A percentile compares a stretch with the other conserved stretches of the same genome.
Conservation (phyloP, 371 early-diverging fungal genomes). For the Mucor sp. region DNA sequence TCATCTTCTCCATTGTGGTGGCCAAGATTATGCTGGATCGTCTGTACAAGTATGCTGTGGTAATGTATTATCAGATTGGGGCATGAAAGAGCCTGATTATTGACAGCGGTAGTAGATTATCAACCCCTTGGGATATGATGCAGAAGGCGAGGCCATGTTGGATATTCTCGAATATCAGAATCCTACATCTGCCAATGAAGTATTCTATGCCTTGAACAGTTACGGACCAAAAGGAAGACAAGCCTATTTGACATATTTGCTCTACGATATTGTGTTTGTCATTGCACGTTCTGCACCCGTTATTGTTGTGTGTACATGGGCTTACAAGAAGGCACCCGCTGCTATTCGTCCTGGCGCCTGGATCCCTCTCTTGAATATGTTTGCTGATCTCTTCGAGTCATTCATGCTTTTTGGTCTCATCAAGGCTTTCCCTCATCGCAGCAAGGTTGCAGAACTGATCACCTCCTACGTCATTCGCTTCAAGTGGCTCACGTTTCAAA, state of each 20-base stretch:
- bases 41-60: constrained; percentile 42
- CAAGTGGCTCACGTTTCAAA: constrained; percentile 41
- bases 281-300: constrained; percentile 39
- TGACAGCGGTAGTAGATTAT: constrained; percentile 26
- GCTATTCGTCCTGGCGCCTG: constrained; percentile 41
- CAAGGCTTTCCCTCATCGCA: constrained; percentile 37
- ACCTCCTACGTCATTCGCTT: constrained; percentile 30
- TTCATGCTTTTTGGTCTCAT: constrained; percentile 25
- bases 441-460: constrained; percentile 22
- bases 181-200: constrained; percentile 33
- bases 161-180: constrained; percentile 50
- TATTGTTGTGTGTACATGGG: constrained; percentile 36
- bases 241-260: constrained; percentile 38
- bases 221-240: constrained; percentile 47
- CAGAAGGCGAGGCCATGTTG: constrained; percentile 33
- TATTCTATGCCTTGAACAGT: constrained; percentile 31
- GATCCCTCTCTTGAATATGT: constrained; percentile 36
- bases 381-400: constrained; percentile 37
- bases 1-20: constrained; percentile 36
- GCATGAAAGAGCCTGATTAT: not conserved
- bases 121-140: constrained; percentile 39
- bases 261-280: constrained; percentile 42
- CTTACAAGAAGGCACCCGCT: constrained; percentile 34
- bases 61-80: constrained; percentile 14
- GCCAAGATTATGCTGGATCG: constrained; percentile 50